A percentile compares a stretch with the other conserved stretches of the same genome.
Conservation (phyloP, 225 moss, liverwort and hornwort genomes). For the Antitrichia curtipendula region DNA sequence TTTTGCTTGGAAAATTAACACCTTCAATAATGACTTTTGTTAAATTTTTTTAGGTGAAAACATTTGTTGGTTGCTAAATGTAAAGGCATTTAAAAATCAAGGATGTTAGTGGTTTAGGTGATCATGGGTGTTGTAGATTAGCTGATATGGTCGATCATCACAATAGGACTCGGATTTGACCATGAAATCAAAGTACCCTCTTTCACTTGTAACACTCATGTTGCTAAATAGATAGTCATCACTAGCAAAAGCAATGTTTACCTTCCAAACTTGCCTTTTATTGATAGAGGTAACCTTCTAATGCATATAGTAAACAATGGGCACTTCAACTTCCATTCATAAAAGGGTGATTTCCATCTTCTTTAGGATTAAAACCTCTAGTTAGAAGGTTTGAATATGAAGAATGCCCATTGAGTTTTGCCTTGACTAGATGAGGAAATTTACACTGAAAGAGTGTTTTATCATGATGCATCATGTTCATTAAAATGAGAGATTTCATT, state of each 20-base stretch:
- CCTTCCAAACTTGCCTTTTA: no score
- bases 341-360: no score
- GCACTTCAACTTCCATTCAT: no score
- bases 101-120: neutral
- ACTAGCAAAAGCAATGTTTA: no score
- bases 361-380: no score
- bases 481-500: no score
- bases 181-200: neutral
- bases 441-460: no score
- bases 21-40: neutral
- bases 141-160: neutral
- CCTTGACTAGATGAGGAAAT: no score
- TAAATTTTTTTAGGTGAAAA: neutral
- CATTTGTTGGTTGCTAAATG: neutral
- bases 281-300: no score
- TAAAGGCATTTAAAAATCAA: neutral
- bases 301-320: no score
- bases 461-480: rapidly evolving
- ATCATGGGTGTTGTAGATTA: neutral
- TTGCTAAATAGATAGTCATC: neutral
- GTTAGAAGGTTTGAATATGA: no score
- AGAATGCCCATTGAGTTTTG: no score
- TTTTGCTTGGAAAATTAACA: neutral
- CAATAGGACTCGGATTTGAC: rapidly evolving
- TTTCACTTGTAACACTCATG: neutral